Evolutionary conservation across 106 monocot species (phyloP).

Genomic region (Dioscorea alata): DNA sequence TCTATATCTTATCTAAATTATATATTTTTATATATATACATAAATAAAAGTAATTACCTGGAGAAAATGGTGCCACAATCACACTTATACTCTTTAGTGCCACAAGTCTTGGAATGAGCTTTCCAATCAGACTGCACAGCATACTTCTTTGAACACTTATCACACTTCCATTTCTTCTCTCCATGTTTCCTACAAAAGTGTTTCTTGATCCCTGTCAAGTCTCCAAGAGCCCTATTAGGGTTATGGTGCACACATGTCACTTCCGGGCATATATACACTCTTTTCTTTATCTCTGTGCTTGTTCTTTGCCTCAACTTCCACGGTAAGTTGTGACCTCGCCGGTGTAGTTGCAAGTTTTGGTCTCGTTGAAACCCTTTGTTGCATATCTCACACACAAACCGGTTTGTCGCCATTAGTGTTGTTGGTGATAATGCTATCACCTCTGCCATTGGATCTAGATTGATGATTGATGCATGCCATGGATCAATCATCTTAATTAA

Average conservation of each 20-base stretch:
- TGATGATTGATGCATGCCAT: slow-evolving; percentile 3
- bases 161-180: slow-evolving; percentile 91
- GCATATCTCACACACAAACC: slow-evolving; percentile 72
- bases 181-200: slow-evolving; percentile 82
- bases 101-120: slow-evolving; percentile 73
- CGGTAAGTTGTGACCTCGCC: slow-evolving; percentile 55
- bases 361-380: slow-evolving; percentile 59
- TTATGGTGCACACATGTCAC: slow-evolving; percentile 55
- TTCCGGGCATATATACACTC: slow-evolving; percentile 58
- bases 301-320: slow-evolving; percentile 53
- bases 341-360: slow-evolving; percentile 64
- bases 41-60: slow-evolving; percentile 19
- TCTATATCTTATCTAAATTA: too few relatives aligned
- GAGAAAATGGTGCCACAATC: slow-evolving; percentile 81
- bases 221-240: slow-evolving; percentile 54
- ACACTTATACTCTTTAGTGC: slow-evolving; percentile 67
- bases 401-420: slow-evolving; percentile 51
- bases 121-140: slow-evolving; percentile 84
- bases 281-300: slow-evolving; percentile 20
- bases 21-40: neutral
- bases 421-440: slow-evolving; percentile 46
- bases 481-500: neutral
- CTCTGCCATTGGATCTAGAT: slow-evolving; percentile 49
- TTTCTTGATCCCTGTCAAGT: slow-evolving; percentile 85
- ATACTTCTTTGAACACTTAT: slow-evolving; percentile 78